Base-by-base conservation (phyloP, 495 filamentous ascomycete species). In the Tetracladium setigerum region DNA sequence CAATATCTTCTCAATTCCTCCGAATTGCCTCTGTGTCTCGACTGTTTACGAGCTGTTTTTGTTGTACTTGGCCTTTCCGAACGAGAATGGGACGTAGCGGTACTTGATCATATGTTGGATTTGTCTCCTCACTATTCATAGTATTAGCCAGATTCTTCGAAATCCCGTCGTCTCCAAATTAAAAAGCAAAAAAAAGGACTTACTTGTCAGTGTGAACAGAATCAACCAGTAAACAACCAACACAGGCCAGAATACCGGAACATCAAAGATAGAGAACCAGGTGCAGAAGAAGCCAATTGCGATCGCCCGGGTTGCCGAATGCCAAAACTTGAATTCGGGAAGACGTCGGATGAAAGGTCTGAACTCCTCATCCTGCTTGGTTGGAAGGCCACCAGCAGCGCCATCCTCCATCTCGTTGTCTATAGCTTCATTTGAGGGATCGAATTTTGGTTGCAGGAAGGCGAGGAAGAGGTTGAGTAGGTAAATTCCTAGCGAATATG, bases 101-200 rank as follows among this genome's bases (percentile, higher is more conserved):
- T 98, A 98, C 72, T 97, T 98, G 80, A 98, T 95, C 92, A 98
- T 98, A 68, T 95, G 90, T 74, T 98, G 92, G 50, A 98, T 98
- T 69, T 98, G 92, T 68, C 89, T 83, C 61, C 92, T 78, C 92
- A 98, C 89, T 95, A 12, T 41, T 27, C 0, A 10, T 27, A 37
- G 14, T 24, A 60, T 72, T 47, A 68, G 65, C 47, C 44, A 53
- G 38, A 22, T 44, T 16, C 19, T 4, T 22, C 24, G 22, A 27
- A 27, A 27, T 22, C 19, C 17, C 15, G 18, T 18, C 7, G 14
- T 5, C 19, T 36, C 9, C 16, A 50, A 19, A 27, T 30, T 22
- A 9, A 14, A 24, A n/a, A 15, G 24, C 18, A 13, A 11, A 33
- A n/a, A 38, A 49, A 15, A 35, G n/a, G 2, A 56, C 88, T 54